Percentiles rank a stretch among this genome's conserved stretches.
phyloP scores from a whole-genome alignment of 2,329 filamentous ascomycete genomes.

The Spiromastix sp. region DNA sequence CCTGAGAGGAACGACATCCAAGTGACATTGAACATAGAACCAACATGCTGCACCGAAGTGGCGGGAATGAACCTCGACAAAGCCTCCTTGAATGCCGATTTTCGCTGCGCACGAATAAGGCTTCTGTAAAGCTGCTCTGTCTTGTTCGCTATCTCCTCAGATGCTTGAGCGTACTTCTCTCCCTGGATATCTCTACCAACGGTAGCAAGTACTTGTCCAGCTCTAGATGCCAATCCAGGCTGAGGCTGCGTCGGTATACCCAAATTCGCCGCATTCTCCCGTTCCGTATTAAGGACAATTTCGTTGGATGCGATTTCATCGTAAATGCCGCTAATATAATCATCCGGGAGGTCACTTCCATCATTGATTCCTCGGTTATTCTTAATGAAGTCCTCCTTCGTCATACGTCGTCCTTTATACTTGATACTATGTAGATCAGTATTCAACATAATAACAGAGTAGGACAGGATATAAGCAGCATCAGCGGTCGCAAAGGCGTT shows the following conservation, averaged over 20 bases:
- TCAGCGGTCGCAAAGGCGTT: constrained; percentile 98
- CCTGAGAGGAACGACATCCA: constrained; percentile 99
- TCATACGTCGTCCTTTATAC: constrained; percentile 75
- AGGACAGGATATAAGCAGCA: constrained; percentile 89
- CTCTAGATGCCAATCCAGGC: constrained; percentile 65
- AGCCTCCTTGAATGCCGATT: constrained; percentile 61
- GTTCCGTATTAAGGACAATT: constrained; percentile 88
- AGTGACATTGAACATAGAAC: constrained; percentile 96
- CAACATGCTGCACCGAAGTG: constrained; percentile 87
- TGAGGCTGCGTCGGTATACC: constrained; percentile 51
- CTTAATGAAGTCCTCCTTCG: constrained; percentile 94
- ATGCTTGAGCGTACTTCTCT: constrained; percentile 89
- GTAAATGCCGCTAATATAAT: constrained; percentile 80
- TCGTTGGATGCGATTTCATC: constrained; percentile 88
- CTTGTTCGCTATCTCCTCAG: constrained; percentile 80
- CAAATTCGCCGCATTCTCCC: constrained; percentile 74
- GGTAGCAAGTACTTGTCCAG: constrained; percentile 82
- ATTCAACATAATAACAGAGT: constrained; percentile 94
- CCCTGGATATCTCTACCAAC: constrained; percentile 84
- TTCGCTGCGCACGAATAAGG: constrained; percentile 78
- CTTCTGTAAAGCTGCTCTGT: constrained; percentile 86
- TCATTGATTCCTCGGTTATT: constrained; percentile 99
- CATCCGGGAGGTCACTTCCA: constrained; percentile 81
- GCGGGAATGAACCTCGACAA: constrained; percentile 73
- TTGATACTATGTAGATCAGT: constrained; percentile 91